Evolutionary conservation across 306 rosid genomes (phyloP).

Genomic region (Castanea mollissima): DNA sequence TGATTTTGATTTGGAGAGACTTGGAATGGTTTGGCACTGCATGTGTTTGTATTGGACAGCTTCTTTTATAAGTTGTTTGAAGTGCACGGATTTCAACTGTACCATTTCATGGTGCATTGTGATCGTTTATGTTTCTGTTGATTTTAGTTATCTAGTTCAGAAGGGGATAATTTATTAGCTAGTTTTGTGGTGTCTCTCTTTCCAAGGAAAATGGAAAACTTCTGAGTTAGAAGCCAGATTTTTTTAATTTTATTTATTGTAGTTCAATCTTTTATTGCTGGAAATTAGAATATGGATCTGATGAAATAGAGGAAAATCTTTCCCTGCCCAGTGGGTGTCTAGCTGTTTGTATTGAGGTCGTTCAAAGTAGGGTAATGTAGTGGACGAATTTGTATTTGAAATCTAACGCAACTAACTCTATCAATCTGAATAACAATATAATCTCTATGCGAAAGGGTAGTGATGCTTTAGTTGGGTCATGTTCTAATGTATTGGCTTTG

Average conservation of each 20-base stretch:
- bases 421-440: neutral
- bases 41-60: neutral
- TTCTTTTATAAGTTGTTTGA: neutral
- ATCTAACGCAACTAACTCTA: neutral
- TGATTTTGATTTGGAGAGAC: neutral
- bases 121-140: no score
- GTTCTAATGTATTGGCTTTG: neutral
- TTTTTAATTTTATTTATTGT: neutral
- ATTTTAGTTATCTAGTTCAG: no score
- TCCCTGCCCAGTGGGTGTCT: neutral
- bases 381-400: neutral
- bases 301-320: neutral
- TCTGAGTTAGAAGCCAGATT: neutral
- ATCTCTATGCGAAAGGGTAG: neutral
- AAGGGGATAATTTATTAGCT: neutral
- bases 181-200: neutral
- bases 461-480: neutral
- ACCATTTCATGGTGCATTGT: neutral
- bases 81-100: neutral
- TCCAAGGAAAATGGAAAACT: neutral
- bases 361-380: neutral
- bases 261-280: neutral
- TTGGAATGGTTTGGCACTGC: slow-evolving; percentile 6
- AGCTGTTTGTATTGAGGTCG: neutral
- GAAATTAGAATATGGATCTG: slow-evolving; percentile 4